Base-by-base conservation (phyloP, 179 eudicot genomes). In the Spinacia oleracea region DNA sequence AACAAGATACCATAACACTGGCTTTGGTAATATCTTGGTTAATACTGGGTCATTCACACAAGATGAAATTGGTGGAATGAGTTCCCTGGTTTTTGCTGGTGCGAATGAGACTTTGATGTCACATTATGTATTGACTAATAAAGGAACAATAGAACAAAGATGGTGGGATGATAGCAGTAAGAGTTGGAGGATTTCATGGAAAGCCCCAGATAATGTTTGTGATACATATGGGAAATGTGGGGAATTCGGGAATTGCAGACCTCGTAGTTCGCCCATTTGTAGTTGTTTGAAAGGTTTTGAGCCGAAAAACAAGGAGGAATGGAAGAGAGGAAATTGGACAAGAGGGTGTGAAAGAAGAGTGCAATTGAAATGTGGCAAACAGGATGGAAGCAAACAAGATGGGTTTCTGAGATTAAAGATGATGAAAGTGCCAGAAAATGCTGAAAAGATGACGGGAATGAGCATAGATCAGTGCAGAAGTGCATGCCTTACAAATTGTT, bases 191-290 rank as follows among this genome's bases (percentile, higher is more conserved):
- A 4, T 80, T 6, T 58, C 74, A 31, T 80, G 82, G 82, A n/a
- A 75, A 9, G 83, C 83, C 25, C 83, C 83, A 67, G 75, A 31
- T 11, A 78, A 77, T 12, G 78, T 68, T 2, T 89, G 90, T 69
- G 91, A 87, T 43, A 63, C 64, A 15, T 89, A 80, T 60, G 87
- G 78, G 9, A 85, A 65, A 27, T 89, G 91, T 84, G 91, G 91
- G n/a, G 82, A 72, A 56, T 85, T 83, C 63, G 91, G 88, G 31
- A 82, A 23, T 15, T 89, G 91, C 56, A 70, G 71, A 46, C 68
- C 80, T 12, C 11, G 63, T 5, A 53, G 34, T 29, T 63, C 81
- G 2, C 87, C 81, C 21, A 79, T 75, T 2, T 84, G 79, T 69
- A 76, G 62, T 43, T 81, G 79, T 62, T 72, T 79, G 68, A 81